A percentile compares a stretch with the other conserved stretches of the same genome.
phyloP scores from a whole-genome alignment of 805 yeast species.

The Brettanomyces anomalus region DNA sequence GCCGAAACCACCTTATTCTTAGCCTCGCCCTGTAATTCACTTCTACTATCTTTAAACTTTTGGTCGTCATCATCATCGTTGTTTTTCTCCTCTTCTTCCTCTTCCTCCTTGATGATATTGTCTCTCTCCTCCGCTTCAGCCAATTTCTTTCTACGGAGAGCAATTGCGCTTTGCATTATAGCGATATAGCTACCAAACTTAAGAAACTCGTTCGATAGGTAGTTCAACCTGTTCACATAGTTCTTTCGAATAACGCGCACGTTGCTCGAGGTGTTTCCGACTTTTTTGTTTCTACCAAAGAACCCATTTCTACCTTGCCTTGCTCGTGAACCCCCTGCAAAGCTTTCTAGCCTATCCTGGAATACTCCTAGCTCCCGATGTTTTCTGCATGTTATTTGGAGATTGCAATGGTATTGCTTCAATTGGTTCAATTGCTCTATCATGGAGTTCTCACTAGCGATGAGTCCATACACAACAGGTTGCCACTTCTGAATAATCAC shows the following conservation, averaged over 20 bases:
- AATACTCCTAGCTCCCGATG: slow-evolving; percentile 28
- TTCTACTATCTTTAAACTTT: neutral
- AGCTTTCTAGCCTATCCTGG: slow-evolving; percentile 8
- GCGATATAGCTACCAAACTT: slow-evolving; percentile 38
- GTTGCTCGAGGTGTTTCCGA: slow-evolving; percentile 19
- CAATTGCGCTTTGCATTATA: slow-evolving; percentile 38
- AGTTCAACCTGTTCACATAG: slow-evolving; percentile 31
- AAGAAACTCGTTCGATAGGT: slow-evolving; percentile 35
- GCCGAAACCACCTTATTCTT: too few species aligned
- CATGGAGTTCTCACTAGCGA: slow-evolving; percentile 22
- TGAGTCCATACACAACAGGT: slow-evolving; percentile 19
- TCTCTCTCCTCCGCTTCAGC: slow-evolving; percentile 4
- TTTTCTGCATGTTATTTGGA: slow-evolving; percentile 30
- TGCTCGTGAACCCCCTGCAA: slow-evolving; percentile 3
- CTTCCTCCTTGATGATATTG: slow-evolving; percentile 4
- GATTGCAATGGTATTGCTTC: slow-evolving; percentile 28
- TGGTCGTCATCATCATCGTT: neutral
- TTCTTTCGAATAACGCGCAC: slow-evolving; percentile 29
- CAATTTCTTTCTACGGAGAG: slow-evolving; percentile 29
- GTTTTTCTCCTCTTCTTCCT: slow-evolving; percentile 3
- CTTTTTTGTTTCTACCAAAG: slow-evolving; percentile 9
- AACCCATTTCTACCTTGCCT: neutral
- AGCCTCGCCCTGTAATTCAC: too few species aligned
- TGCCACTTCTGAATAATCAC: slow-evolving; percentile 35
- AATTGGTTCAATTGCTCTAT: slow-evolving; percentile 32